phyloP scores from a whole-genome alignment of 148 eudicot species.

The Linanthus parryae region DNA sequence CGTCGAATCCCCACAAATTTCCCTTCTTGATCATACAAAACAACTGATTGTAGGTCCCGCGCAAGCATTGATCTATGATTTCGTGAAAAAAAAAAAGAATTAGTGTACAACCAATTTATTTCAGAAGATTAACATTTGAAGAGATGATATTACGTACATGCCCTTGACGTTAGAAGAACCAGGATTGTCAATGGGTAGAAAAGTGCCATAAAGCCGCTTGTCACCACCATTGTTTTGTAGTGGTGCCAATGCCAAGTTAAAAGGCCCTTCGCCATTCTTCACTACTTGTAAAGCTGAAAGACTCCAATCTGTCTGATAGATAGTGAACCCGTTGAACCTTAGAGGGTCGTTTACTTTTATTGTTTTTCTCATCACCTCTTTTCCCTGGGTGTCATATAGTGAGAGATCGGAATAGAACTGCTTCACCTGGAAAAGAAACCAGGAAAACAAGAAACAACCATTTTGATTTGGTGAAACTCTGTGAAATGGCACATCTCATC shows the following conservation, averaged over 20 bases:
- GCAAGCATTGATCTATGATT: slow-evolving; percentile 88
- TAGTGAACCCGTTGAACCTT: slow-evolving; percentile 88
- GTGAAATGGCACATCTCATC: neutral
- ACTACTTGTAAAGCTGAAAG: slow-evolving; percentile 78
- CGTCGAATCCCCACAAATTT: slow-evolving; percentile 88
- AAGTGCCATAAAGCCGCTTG: slow-evolving; percentile 88
- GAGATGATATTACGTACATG: slow-evolving; percentile 53
- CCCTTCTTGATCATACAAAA: slow-evolving; percentile 89
- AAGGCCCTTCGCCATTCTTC: slow-evolving; percentile 89
- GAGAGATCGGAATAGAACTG: slow-evolving; percentile 89
- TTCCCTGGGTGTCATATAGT: slow-evolving; percentile 75
- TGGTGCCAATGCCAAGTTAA: slow-evolving; percentile 96
- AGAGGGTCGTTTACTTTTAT: slow-evolving; percentile 92
- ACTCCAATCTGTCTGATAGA: slow-evolving; percentile 99
- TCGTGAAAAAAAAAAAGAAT: neutral
- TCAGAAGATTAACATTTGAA: neutral
- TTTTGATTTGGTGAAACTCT: no score
- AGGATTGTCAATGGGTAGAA: slow-evolving; percentile 67
- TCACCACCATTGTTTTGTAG: slow-evolving; percentile 78
- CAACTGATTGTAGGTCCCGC: slow-evolving; percentile 90
- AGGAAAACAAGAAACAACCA: slow-evolving; percentile 13
- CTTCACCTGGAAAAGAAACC: slow-evolving; percentile 40
- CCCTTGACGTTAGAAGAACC: slow-evolving; percentile 76
- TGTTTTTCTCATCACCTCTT: slow-evolving; percentile 90
- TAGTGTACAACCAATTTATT: neutral